phyloP scores from a whole-genome alignment of 345 rosid species.

The Eucalyptus sideroxylon region DNA sequence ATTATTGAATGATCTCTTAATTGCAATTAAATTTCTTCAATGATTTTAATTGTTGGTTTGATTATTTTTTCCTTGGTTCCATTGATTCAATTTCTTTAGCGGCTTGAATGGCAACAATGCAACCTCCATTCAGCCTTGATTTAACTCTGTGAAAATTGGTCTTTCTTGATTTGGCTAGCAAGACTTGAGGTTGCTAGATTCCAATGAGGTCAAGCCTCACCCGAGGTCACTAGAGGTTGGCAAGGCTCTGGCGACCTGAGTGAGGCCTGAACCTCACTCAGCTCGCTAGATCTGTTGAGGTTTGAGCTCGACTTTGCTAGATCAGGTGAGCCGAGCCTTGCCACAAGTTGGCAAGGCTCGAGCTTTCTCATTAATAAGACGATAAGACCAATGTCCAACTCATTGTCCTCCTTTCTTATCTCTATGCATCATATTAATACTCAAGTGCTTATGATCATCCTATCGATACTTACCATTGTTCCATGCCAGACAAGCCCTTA shows the following conservation, averaged over 20 bases:
- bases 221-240: fast-evolving
- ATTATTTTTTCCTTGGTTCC: neutral
- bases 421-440: too few relatives aligned
- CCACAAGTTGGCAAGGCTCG: fast-evolving
- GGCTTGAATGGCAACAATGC: neutral
- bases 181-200: too few relatives aligned
- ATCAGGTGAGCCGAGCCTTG: fast-evolving
- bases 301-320: fast-evolving
- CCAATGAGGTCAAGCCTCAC: too few relatives aligned
- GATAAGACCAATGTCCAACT: too few relatives aligned
- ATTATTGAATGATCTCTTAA: too few relatives aligned
- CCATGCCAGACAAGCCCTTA: neutral
- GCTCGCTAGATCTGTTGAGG: fast-evolving
- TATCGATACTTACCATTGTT: too few relatives aligned
- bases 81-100: neutral
- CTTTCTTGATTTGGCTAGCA: neutral
- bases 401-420: too few relatives aligned
- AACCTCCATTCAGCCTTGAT: neutral
- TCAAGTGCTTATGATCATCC: neutral
- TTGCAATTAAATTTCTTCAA: neutral
- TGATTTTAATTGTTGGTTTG: fast-evolving
- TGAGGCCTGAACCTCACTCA: fast-evolving
- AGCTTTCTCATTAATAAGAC: fast-evolving
- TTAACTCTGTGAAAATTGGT: neutral
- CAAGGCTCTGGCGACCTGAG: fast-evolving